These are phyloP conservation scores for Eucalyptus curtisii DNA, from an alignment of 345 rosid genomes.

Conservation along the genomic window DNA sequence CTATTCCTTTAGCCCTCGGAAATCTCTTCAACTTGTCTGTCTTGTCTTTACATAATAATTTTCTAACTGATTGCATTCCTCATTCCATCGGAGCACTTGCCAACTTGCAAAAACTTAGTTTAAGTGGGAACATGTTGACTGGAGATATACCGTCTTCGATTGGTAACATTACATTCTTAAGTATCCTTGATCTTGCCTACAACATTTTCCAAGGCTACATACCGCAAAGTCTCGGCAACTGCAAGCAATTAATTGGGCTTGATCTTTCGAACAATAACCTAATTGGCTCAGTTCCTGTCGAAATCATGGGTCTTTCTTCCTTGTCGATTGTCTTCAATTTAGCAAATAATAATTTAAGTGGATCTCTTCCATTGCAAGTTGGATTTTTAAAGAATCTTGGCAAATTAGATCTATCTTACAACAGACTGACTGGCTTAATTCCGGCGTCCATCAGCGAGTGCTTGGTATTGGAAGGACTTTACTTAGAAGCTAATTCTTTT, in stretches of 20 bases:
- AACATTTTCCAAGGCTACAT: not conserved
- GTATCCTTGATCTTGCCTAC: accelerated
- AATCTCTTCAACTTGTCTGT: not conserved
- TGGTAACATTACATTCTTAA: not conserved
- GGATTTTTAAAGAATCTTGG: not conserved
- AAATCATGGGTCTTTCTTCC: not conserved
- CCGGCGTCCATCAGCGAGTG: not conserved
- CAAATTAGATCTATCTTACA: not conserved
- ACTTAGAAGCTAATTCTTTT: not conserved
- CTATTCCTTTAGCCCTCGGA: not conserved
- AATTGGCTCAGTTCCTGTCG: not conserved
- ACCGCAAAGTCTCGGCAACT: not conserved
- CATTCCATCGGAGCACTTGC: not conserved
- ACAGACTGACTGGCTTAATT: not conserved
- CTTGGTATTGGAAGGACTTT: not conserved
- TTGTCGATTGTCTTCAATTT: not conserved
- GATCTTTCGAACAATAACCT: not conserved
- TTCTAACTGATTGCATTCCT: not conserved
- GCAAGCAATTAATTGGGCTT: not conserved
- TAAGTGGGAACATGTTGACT: accelerated
- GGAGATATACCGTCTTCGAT: not conserved
- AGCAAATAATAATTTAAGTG: not conserved
- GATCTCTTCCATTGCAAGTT: not conserved
- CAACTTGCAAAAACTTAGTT: accelerated
- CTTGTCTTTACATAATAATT: accelerated